Evolutionary conservation across 306 rosid species (phyloP).

Genomic region (Medicago truncatula): MtrunA17r5.0-ANR NC_053049.1:11215501-11216000

Average conservation of each 20-base stretch:
- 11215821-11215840: constrained; percentile 6
- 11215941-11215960: constrained; percentile 39
- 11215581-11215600: constrained; percentile 52
- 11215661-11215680: constrained; percentile 60
- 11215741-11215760: not conserved
- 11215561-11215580: constrained; percentile 54
- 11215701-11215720: no score
- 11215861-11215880: not conserved
- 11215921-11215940: constrained; percentile 11
- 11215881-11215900: not conserved
- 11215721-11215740: not conserved
- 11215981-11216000: constrained; percentile 41
- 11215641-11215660: constrained; percentile 16
- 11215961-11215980: not conserved
- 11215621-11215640: constrained; percentile 62
- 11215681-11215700: not conserved
- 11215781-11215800: constrained; percentile 37
- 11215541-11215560: not conserved
- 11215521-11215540: constrained; percentile 31
- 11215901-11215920: not conserved
- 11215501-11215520: constrained; percentile 17
- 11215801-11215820: not conserved
- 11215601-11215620: constrained; percentile 59
- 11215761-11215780: constrained; percentile 57
- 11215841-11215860: constrained; percentile 7